Percentiles rank a stretch among this genome's conserved stretches.
phyloP scores from a whole-genome alignment of 768 basidiomycete species.

The Leccinum rimulosum region DNA sequence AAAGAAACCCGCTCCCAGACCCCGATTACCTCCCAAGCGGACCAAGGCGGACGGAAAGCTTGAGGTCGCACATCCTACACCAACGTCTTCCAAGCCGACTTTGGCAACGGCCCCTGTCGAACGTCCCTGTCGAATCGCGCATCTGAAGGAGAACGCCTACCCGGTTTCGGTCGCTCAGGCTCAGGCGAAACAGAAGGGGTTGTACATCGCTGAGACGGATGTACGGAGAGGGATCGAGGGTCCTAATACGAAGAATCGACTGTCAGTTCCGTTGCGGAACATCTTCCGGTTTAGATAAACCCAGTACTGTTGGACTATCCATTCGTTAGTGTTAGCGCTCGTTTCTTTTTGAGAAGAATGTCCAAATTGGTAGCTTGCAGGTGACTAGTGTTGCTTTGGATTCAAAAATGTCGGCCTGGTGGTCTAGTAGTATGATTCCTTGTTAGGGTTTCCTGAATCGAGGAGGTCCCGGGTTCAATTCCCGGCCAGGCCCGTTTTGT shows the following conservation, averaged over 20 bases:
- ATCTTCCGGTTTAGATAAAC: slow-evolving; percentile 31
- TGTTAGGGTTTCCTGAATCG: slow-evolving; percentile 46
- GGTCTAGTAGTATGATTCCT: slow-evolving; percentile 57
- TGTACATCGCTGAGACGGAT: slow-evolving; percentile 11
- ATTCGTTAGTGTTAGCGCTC: slow-evolving; percentile 8
- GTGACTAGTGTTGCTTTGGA: background rate
- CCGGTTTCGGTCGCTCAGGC: background rate
- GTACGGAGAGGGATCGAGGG: slow-evolving; percentile 28
- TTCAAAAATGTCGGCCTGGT: slow-evolving; percentile 35
- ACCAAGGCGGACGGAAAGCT: slow-evolving; percentile 11
- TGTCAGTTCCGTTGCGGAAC: slow-evolving; percentile 30
- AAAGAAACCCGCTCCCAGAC: slow-evolving; percentile 10
- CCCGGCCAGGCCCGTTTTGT: slow-evolving; percentile 45
- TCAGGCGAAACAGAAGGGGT: slow-evolving; percentile 17
- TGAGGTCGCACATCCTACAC: background rate
- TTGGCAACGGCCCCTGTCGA: slow-evolving; percentile 4
- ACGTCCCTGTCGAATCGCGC: slow-evolving; percentile 16
- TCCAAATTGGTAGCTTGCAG: background rate
- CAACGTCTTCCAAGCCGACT: slow-evolving; percentile 6
- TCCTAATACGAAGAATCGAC: slow-evolving; percentile 23
- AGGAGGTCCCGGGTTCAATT: slow-evolving; percentile 64
- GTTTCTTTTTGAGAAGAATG: slow-evolving; percentile 6
- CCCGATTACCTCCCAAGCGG: slow-evolving; percentile 16
- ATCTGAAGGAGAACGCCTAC: slow-evolving; percentile 16
- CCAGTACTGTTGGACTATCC: background rate